Conservation (phyloP, 129 eudicot species). For the Flaveria ramosissima region DNA sequence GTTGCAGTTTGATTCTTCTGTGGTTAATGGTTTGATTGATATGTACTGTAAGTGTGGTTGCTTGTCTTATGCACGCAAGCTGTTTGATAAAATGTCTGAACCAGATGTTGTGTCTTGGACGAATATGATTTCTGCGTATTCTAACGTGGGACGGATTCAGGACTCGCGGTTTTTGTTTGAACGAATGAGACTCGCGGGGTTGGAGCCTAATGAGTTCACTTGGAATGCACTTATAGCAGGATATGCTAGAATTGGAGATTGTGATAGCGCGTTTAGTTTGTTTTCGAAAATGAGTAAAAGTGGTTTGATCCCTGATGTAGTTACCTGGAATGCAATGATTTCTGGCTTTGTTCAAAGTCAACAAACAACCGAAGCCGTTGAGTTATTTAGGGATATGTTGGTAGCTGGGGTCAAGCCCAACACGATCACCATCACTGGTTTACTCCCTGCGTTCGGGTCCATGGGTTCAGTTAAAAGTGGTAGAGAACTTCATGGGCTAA, state of each 20-base stretch:
- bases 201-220: conserved; percentile 67
- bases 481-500: conserved; percentile 61
- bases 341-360: conserved; percentile 69
- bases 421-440: conserved; percentile 53
- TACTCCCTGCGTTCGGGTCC: conserved; percentile 62
- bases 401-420: conserved; percentile 54
- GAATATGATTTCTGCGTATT: conserved; percentile 59
- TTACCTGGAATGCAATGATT: conserved; percentile 78
- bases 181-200: conserved; percentile 51
- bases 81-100: conserved; percentile 61
- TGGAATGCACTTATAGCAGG: conserved; percentile 74
- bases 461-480: conserved; percentile 48
- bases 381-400: conserved; percentile 57
- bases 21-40: conserved; percentile 63
- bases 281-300: conserved; percentile 53
- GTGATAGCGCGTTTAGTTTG: conserved; percentile 40
- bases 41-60: conserved; percentile 66
- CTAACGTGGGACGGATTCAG: conserved; percentile 39
- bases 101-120: conserved; percentile 79
- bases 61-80: conserved; percentile 40
- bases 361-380: conserved; percentile 46
- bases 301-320: conserved; percentile 58
- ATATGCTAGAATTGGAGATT: conserved; percentile 69
- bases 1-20: conserved; percentile 36
- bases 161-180: conserved; percentile 51